Base-by-base conservation (phyloP, 768 basidiomycete species). In the Trametes elegans region DNA sequence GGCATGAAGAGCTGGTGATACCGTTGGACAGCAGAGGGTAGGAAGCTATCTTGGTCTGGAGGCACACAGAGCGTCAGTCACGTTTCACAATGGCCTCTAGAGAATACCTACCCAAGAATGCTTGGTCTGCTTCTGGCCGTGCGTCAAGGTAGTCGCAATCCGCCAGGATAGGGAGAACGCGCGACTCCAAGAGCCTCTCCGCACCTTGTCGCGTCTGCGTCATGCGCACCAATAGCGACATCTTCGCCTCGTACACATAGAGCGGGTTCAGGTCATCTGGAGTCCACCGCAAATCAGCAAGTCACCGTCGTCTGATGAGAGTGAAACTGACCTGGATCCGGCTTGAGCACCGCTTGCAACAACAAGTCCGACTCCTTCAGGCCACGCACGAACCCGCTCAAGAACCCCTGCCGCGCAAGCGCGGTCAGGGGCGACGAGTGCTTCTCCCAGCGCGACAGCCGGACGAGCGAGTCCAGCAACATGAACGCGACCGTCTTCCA, bases 401-500 rank as follows among this genome's bases (percentile, higher is more conserved):
- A 68, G 63, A 87, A 87, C 0, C 96, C 95, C 61, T 90, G 83
- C 40, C 84, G 79, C 23, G 77, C 77, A 23, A 97, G 71, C 1
- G 80, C 71, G 9, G 75, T 67, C 40, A 90, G 69, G 19, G 90
- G 74, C 10, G 75, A 64, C 49, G 88, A 79, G 43, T 87, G 85
- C 70, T 83, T 87, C 60, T 93, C 88, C 43, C 74, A 69, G 24
- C 80, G 80, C 34, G 84, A 89, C 0, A 95, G 73, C 39, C 88
- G 81, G 16, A 88, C 79, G 7, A 95, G 76, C 0, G 89, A 85
- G 62, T 95, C 92, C 38, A 98, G 76, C 3, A 93, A 75, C 77
- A 94, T 88, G 67, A 94, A 98, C 8, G 95, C 91, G 14, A 98
- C 84, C 3, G 94, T 95, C 72, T 92, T 92, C 96, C 96, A 98